Evolutionary conservation across 495 filamentous ascomycete species (phyloP).

Genomic region (Jackrogersella multiformis): DNA sequence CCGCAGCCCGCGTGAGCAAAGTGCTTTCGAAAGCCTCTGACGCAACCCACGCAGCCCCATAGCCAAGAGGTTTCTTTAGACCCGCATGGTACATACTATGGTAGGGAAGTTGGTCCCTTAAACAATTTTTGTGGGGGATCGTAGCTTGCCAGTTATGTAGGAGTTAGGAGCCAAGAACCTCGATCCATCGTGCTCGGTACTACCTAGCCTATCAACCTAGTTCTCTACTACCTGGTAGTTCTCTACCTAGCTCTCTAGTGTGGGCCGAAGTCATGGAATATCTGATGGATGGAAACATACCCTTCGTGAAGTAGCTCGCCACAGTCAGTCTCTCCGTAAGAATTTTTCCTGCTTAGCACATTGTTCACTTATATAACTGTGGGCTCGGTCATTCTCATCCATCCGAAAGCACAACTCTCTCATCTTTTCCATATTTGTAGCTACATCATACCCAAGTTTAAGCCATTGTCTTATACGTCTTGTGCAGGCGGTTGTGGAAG

Average conservation of each 20-base stretch:
- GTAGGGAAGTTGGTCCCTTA: constrained; percentile 37
- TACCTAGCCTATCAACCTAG: constrained; percentile 20
- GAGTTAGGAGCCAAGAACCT: constrained; percentile 40
- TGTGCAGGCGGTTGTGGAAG: constrained; percentile 1
- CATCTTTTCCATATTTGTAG: constrained; percentile 12
- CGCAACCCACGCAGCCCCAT: constrained; percentile 36
- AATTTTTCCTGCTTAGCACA: constrained; percentile 11
- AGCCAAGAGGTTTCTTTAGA: constrained; percentile 29
- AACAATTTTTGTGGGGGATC: constrained; percentile 38
- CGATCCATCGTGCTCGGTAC: constrained; percentile 37
- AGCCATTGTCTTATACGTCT: constrained; percentile 4
- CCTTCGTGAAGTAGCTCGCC: constrained; percentile 32
- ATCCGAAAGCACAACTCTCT: not conserved
- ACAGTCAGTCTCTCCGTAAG: constrained; percentile 31
- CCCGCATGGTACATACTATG: constrained; percentile 38
- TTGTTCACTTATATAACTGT: constrained; percentile 29
- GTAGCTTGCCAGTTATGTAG: constrained; percentile 17
- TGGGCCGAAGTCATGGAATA: constrained; percentile 32
- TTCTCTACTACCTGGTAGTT: too few relatives aligned
- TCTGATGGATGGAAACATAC: constrained; percentile 32
- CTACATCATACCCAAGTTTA: not conserved
- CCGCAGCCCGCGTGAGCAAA: not conserved
- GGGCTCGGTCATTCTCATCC: constrained; percentile 15
- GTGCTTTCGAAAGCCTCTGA: constrained; percentile 32
- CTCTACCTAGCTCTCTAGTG: constrained; percentile 7